Percentiles rank a stretch among this genome's conserved stretches.
Conservation (phyloP, 257 asterid species). For the Solanum dulcamara region DNA sequence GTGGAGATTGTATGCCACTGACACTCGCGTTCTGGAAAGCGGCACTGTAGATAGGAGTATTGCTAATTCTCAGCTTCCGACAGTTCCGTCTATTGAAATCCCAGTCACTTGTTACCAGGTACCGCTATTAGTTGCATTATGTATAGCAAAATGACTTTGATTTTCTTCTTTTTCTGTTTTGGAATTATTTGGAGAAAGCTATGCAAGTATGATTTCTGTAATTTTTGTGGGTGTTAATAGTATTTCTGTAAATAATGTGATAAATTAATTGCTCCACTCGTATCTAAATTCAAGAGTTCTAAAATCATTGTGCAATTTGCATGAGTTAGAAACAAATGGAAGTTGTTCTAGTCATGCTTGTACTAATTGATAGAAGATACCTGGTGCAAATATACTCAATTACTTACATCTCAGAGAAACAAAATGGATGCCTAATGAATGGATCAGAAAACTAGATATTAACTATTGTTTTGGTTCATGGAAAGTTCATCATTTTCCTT, state of each 20-base stretch:
- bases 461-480: neutral
- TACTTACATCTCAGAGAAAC: neutral
- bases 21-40: slow-evolving; percentile 7
- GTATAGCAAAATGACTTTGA: neutral
- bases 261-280: neutral
- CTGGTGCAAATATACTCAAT: neutral
- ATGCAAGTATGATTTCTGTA: neutral
- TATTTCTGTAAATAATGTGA: neutral
- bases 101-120: slow-evolving; percentile 97
- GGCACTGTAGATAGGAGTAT: neutral
- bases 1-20: slow-evolving; percentile 19
- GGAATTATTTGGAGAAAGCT: neutral
- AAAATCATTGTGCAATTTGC: neutral
- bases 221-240: neutral
- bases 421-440: neutral
- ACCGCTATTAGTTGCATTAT: neutral
- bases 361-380: neutral
- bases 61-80: slow-evolving; percentile 2
- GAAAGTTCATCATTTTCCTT: neutral
- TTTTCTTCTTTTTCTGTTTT: neutral
- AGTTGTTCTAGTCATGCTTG: neutral
- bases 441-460: neutral
- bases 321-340: neutral
- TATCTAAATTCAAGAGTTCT: neutral
- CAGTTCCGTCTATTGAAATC: slow-evolving; percentile 41